Evolutionary conservation across 306 rosid species (phyloP).

Genomic region (Purshia tridentata): DNA sequence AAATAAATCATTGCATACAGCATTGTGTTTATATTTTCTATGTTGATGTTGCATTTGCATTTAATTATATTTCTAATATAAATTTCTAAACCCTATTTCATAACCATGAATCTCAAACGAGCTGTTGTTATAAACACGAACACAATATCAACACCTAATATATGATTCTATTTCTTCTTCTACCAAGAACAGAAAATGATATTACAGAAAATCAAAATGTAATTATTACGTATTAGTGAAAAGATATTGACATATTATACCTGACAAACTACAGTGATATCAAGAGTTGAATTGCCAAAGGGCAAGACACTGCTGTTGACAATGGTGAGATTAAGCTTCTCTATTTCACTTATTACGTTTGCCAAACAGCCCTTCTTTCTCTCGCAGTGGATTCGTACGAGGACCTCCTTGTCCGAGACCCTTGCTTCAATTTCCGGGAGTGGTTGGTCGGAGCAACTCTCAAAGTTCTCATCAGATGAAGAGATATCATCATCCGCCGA

Average conservation of each 20-base stretch:
- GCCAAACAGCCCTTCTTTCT: constrained; percentile 41
- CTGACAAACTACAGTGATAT: constrained; percentile 69
- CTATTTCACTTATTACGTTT: constrained; percentile 39
- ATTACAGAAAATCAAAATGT: no score
- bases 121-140: no score
- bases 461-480: constrained; percentile 35
- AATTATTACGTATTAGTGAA: not conserved
- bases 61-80: no score
- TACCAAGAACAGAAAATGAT: no score
- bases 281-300: constrained; percentile 56
- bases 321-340: constrained; percentile 52
- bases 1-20: no score
- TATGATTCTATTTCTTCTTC: no score
- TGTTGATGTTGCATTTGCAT: no score
- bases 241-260: constrained; percentile 33
- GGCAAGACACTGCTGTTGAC: constrained; percentile 57
- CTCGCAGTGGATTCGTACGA: constrained; percentile 63
- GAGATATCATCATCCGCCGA: constrained; percentile 31
- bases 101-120: no score
- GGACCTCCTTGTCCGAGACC: constrained; percentile 53
- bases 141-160: no score
- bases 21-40: no score
- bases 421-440: constrained; percentile 75
- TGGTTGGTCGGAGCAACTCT: constrained; percentile 25
- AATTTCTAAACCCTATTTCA: no score